Evolutionary conservation across 2,329 filamentous ascomycete genomes (phyloP).

Genomic region (Gnomoniopsis smithogilvyi): DNA sequence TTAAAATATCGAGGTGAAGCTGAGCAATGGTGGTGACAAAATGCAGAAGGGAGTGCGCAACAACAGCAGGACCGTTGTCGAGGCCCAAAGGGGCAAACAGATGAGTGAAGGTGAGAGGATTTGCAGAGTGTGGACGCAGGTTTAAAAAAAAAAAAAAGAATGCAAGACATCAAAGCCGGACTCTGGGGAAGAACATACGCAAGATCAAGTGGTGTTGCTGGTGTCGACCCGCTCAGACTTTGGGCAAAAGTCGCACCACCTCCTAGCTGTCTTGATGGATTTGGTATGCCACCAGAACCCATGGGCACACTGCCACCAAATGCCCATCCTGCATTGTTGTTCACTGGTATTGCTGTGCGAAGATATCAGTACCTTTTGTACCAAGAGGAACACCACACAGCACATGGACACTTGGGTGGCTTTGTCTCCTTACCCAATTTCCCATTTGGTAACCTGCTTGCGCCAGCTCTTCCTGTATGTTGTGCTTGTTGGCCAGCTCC

Average conservation of each 20-base stretch:
- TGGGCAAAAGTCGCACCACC: constrained; percentile 65
- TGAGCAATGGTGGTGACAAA: neutral
- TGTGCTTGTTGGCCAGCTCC: constrained; percentile 58
- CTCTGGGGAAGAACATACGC: constrained; percentile 52
- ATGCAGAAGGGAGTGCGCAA: neutral
- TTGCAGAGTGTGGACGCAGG: neutral
- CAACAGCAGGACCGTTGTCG: neutral
- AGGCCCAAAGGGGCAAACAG: too few relatives aligned
- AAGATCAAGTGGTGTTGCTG: constrained; percentile 58
- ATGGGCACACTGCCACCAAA: constrained; percentile 62
- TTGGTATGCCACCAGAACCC: constrained; percentile 50
- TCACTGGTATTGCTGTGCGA: constrained; percentile 32
- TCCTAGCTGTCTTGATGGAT: constrained; percentile 50
- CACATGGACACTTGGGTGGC: neutral
- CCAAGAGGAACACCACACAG: neutral
- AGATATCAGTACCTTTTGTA: constrained; percentile 15
- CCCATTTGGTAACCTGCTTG: constrained; percentile 61
- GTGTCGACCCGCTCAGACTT: constrained; percentile 61
- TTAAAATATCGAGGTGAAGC: neutral
- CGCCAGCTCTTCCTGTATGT: constrained; percentile 50
- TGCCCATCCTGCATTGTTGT: constrained; percentile 56
- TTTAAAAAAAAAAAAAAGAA: neutral
- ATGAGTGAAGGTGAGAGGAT: too few relatives aligned
- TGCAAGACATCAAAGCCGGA: neutral
- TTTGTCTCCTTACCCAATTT: constrained; percentile 54